phyloP scores from a whole-genome alignment of 306 rosid genomes.

The Dryas alaskensis region DNA sequence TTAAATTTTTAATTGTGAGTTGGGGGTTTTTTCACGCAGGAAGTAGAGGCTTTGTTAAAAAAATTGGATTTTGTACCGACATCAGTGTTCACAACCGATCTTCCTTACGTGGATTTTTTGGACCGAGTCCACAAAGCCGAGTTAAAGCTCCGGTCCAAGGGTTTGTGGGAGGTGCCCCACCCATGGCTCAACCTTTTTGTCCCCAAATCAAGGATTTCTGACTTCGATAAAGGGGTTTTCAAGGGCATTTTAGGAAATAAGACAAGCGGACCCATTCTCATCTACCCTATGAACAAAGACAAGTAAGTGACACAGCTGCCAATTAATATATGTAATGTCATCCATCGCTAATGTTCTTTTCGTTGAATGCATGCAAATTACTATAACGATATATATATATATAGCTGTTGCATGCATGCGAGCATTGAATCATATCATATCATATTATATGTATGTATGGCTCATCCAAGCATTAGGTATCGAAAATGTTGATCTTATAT shows the following conservation, averaged over 20 bases:
- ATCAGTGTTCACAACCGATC: slow-evolving; percentile 78
- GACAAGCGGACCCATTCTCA: slow-evolving; percentile 94
- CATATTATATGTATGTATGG: too few species aligned
- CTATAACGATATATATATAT: background rate
- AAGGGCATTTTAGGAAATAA: slow-evolving; percentile 87
- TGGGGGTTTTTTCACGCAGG: slow-evolving; percentile 45
- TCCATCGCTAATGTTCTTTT: slow-evolving; percentile 13
- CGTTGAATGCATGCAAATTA: slow-evolving; percentile 1
- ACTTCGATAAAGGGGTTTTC: slow-evolving; percentile 82
- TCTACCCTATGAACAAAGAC: slow-evolving; percentile 88
- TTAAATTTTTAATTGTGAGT: background rate
- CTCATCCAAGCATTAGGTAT: too few species aligned
- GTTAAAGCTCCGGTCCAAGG: slow-evolving; percentile 82
- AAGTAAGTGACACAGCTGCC: slow-evolving; percentile 54
- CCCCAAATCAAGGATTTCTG: slow-evolving; percentile 80
- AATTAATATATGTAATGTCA: too few species aligned
- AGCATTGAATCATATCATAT: background rate
- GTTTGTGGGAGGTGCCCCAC: slow-evolving; percentile 89
- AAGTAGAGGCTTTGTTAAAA: slow-evolving; percentile 50
- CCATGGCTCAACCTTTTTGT: slow-evolving; percentile 99
- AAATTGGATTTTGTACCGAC: slow-evolving; percentile 59
- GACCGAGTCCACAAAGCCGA: slow-evolving; percentile 95
- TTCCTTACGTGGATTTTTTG: slow-evolving; percentile 81
- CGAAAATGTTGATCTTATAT: too few species aligned
- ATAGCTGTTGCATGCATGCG: slow-evolving; percentile 10